These are phyloP conservation scores for Colletotrichum camelliae DNA, from an alignment of 2,329 filamentous ascomycete genomes.

Conservation along the genomic window DNA sequence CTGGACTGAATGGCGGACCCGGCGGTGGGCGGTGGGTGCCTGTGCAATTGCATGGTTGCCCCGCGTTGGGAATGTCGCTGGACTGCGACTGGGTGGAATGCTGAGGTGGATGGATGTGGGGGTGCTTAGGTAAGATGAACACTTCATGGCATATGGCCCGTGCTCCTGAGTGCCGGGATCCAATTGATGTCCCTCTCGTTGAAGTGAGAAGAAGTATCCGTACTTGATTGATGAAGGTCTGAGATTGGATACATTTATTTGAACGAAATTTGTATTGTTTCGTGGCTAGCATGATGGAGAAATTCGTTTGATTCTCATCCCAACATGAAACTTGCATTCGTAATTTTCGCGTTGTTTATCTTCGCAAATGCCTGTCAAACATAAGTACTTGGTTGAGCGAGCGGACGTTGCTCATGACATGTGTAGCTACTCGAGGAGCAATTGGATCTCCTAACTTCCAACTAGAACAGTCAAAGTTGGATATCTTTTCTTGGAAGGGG, in stretches of 20 bases:
- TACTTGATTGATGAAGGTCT: neutral
- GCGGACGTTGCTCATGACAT: too few relatives aligned
- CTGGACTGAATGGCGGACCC: neutral
- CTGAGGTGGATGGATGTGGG: neutral
- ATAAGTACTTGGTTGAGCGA: too few relatives aligned
- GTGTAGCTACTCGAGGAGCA: neutral
- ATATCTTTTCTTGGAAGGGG: neutral
- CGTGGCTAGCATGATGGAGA: accelerated
- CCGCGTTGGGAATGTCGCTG: neutral
- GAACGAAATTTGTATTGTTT: accelerated
- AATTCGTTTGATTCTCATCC: neutral
- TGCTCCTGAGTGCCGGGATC: neutral
- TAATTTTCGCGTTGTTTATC: neutral
- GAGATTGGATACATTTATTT: neutral
- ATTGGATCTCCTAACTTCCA: neutral
- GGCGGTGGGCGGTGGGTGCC: neutral
- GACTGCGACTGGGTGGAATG: neutral
- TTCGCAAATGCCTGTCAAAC: too few relatives aligned
- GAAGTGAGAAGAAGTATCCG: too few relatives aligned
- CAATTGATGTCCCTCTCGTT: neutral
- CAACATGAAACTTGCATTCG: accelerated
- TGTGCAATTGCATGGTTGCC: neutral
- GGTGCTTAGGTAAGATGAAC: neutral
- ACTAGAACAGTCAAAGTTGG: neutral
- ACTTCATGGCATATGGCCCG: neutral